phyloP scores from a whole-genome alignment of 257 asterid species.

The Ocimum tenuiflorum region DNA sequence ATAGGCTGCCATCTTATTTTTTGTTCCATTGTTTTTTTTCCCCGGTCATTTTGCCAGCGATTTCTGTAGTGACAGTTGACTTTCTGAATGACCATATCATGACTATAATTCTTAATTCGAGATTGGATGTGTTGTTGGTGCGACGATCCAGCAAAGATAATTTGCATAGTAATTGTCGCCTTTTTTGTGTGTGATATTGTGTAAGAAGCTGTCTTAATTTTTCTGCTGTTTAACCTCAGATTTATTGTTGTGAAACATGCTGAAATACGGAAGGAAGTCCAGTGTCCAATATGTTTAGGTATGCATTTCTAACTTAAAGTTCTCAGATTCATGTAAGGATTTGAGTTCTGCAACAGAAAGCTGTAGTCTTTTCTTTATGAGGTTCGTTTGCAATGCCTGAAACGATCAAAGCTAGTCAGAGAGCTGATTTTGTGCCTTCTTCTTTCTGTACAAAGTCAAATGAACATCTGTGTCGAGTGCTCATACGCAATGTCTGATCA shows the following conservation, averaged over 20 bases:
- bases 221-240: slow-evolving; percentile 40
- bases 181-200: not conserved
- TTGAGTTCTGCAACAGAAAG: slow-evolving; percentile 13
- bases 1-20: not conserved
- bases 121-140: not conserved
- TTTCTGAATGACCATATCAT: not conserved
- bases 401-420: not conserved
- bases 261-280: slow-evolving; percentile 88
- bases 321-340: not conserved
- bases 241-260: slow-evolving; percentile 56
- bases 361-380: slow-evolving; percentile 10
- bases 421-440: not conserved
- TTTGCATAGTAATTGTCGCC: not conserved
- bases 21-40: not conserved
- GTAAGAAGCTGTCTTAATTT: not conserved
- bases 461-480: not conserved
- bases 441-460: not conserved
- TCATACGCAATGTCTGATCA: not conserved
- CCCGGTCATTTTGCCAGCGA: not conserved
- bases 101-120: not conserved
- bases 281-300: slow-evolving; percentile 95
- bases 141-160: not conserved
- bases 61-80: not conserved
- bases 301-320: slow-evolving; percentile 17
- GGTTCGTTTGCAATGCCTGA: not conserved